These are phyloP conservation scores for Cyclocybe cylindracea DNA, from an alignment of 768 basidiomycete genomes.

Conservation along the genomic window DNA sequence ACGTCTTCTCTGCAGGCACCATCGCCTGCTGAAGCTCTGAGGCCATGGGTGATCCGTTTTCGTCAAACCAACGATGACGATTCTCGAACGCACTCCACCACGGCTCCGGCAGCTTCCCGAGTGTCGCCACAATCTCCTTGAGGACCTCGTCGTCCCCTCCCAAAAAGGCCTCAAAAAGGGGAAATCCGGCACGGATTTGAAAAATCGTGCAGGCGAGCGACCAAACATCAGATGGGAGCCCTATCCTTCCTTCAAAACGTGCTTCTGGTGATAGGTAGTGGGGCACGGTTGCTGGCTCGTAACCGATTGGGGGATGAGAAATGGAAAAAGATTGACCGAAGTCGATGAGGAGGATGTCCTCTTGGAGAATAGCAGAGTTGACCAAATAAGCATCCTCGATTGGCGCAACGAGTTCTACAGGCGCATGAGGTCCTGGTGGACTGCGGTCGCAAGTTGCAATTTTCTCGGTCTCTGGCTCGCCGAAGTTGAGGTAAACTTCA, in stretches of 20 bases:
- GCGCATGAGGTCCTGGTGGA: slow-evolving; percentile 28
- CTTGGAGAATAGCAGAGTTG: slow-evolving; percentile 28
- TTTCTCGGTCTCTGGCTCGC: slow-evolving; percentile 31
- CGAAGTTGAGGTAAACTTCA: slow-evolving; percentile 31
- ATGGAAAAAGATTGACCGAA: slow-evolving; percentile 37
- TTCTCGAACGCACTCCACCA: slow-evolving; percentile 38
- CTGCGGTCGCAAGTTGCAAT: slow-evolving; percentile 21
- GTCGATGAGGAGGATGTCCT: slow-evolving; percentile 32
- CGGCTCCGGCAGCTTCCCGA: slow-evolving; percentile 42
- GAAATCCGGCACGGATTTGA: slow-evolving; percentile 40
- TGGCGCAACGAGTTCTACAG: slow-evolving; percentile 25
- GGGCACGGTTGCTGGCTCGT: slow-evolving; percentile 30
- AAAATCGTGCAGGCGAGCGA: slow-evolving; percentile 41
- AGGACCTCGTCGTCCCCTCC: slow-evolving; percentile 28
- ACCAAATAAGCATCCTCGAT: slow-evolving; percentile 22
- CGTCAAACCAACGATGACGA: slow-evolving; percentile 35
- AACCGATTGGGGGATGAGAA: slow-evolving; percentile 22
- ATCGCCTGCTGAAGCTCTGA: slow-evolving; percentile 24
- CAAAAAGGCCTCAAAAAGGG: slow-evolving; percentile 41
- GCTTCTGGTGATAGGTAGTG: slow-evolving; percentile 37
- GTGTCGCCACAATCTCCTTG: slow-evolving; percentile 33
- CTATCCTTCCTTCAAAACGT: slow-evolving; percentile 29
- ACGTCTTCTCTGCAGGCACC: slow-evolving; percentile 23
- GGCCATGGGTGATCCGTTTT: slow-evolving; percentile 31
- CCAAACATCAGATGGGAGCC: slow-evolving; percentile 39